Conservation (phyloP, 176 grass and related monocot species). For the Musa schizocarpa region DNA sequence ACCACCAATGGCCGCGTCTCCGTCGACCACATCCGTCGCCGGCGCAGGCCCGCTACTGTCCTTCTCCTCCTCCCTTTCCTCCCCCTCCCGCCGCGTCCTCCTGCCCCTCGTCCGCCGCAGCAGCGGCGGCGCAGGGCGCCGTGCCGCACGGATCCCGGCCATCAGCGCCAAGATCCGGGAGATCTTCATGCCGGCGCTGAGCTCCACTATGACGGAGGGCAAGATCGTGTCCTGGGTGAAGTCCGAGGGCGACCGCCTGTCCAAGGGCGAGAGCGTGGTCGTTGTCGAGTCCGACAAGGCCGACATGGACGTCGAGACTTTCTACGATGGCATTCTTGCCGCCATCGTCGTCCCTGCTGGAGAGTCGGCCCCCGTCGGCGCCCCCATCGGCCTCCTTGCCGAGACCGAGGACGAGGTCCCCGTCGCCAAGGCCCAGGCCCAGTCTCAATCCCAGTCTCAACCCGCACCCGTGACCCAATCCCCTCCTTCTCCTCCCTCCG, state of each 20-base stretch:
- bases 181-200: slow-evolving; percentile 92
- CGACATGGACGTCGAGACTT: slow-evolving; percentile 96
- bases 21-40: neutral
- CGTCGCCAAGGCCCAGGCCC: slow-evolving; percentile 44
- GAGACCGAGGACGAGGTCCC: slow-evolving; percentile 77
- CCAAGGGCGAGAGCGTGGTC: slow-evolving; percentile 83
- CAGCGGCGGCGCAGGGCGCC: neutral
- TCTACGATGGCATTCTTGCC: slow-evolving; percentile 79
- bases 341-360: slow-evolving; percentile 63
- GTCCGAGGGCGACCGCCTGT: slow-evolving; percentile 71
- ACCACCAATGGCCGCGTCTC: too few relatives aligned
- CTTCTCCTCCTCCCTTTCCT: slow-evolving; percentile 10
- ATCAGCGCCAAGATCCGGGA: slow-evolving; percentile 76
- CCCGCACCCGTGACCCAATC: neutral
- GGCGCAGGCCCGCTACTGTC: neutral
- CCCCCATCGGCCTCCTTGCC: slow-evolving; percentile 81
- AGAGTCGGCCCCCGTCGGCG: slow-evolving; percentile 54
- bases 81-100: slow-evolving; percentile 16
- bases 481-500: slow-evolving; percentile 1
- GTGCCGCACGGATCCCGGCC: slow-evolving; percentile 19
- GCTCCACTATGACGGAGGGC: slow-evolving; percentile 81
- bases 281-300: slow-evolving; percentile 94
- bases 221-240: slow-evolving; percentile 80
- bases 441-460: slow-evolving; percentile 31
- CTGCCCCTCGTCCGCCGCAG: neutral